Base-by-base conservation (phyloP, 306 rosid species). In the Lathyrus aphaca region DNA sequence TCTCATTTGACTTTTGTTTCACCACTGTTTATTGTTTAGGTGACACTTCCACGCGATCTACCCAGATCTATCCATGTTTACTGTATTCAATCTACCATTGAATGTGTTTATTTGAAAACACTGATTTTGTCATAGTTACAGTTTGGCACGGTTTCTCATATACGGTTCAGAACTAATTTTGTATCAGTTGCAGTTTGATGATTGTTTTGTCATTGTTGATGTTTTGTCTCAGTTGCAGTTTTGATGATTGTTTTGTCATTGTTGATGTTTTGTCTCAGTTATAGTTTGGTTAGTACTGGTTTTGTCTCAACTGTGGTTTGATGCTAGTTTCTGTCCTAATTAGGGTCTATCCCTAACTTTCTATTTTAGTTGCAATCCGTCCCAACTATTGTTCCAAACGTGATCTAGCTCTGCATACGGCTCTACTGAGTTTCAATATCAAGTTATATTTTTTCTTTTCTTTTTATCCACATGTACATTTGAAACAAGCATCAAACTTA, bases 1-100 rank as follows among this genome's bases (percentile, higher is more conserved):
- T 49, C 55, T 49, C 55, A 49, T 17, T 49, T 49, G 25, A 49
- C 55, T 49, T 55, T 55, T 35, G 61, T 55, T 55, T 55, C 38
- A 25, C 18, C 8, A 0, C 61, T 10, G 35, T 55, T 55, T 55
- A 12, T 25, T 11, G 38, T 35, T 12, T 14, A 9, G 5, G 16
- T 55, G 38, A 55, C 39, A 55, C 62, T 55, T 55, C 62, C 37
- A 55, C 2, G 37, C 11, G 61, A 21, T 54, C 61, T 55, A 25
- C 61, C 37, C 37, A 25, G 17, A 55, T 13, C 10, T 55, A 25
- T 25, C 10, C 4, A 0, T 55, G 38, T 55, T 55, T 55, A 35
- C 27, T 14, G 2, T 14, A 55, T 55, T 6, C 62, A 25, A 25
- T 55, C 38, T 19, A 55, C 38, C 13, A 25, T 55, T 13, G 10